A percentile compares a stretch with the other conserved stretches of the same genome.
phyloP scores from a whole-genome alignment of 176 grass and related monocot species.

The Pontederia paniculata region DNA sequence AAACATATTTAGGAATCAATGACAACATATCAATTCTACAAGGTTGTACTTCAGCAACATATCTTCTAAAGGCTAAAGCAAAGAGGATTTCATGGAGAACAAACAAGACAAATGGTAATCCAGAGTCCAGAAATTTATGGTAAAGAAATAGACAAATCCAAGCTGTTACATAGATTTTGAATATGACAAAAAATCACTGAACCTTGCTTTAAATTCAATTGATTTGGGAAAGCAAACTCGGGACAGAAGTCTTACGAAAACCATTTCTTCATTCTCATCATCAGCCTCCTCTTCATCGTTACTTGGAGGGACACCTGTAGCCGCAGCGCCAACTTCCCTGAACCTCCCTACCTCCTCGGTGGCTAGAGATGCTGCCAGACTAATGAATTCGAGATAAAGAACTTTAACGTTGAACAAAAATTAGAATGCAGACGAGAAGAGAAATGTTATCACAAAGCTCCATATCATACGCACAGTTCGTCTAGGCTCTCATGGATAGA shows the following conservation, averaged over 20 bases:
- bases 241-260: constrained; percentile 44
- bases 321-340: constrained; percentile 17
- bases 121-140: no score
- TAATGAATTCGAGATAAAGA: constrained; percentile 13
- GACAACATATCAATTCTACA: not conserved
- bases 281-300: constrained; percentile 41
- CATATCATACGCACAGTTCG: constrained; percentile 52
- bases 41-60: no score
- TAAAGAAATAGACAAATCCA: no score
- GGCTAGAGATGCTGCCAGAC: constrained; percentile 78
- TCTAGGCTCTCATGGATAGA: constrained; percentile 55
- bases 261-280: constrained; percentile 59
- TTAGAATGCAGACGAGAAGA: constrained; percentile 18
- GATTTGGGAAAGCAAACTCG: not conserved
- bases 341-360: constrained; percentile 60
- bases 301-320: constrained; percentile 25
- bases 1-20: constrained; percentile 6
- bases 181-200: no score
- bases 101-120: no score
- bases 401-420: constrained; percentile 22
- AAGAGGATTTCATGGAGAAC: no score
- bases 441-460: constrained; percentile 12
- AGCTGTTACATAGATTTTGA: no score
- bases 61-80: no score
- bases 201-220: no score